Evolutionary conservation across 768 basidiomycete genomes (phyloP).

Genomic region (Macrolepiota albuminosa): DNA sequence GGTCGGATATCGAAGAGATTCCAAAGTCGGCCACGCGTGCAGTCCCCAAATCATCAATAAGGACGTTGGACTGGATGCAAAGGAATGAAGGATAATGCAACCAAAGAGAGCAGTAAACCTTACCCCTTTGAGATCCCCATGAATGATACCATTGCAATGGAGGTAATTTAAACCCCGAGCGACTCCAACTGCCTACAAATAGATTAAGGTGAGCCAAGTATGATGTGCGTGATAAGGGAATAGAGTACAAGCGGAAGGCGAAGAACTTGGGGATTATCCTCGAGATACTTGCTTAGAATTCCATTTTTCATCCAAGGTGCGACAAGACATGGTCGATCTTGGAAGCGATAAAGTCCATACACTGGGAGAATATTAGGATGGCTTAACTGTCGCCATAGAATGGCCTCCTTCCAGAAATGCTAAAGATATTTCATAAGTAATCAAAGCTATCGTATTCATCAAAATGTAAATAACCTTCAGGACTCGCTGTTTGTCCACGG

Average conservation of each 20-base stretch:
- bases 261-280: background rate
- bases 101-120: background rate
- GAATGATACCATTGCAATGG: background rate
- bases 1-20: too few species aligned
- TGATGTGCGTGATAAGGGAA: background rate
- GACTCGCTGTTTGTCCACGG: background rate
- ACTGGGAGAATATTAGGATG: slow-evolving; percentile 27
- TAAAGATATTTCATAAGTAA: background rate
- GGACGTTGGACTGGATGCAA: background rate
- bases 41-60: background rate
- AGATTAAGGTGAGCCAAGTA: background rate
- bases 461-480: background rate
- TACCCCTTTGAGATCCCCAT: background rate
- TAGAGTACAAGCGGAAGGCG: background rate
- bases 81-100: background rate
- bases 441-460: background rate
- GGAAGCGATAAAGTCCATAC: slow-evolving; percentile 23
- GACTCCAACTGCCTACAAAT: background rate
- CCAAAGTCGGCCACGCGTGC: too few species aligned
- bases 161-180: background rate
- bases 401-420: slow-evolving; percentile 8
- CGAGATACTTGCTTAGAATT: slow-evolving; percentile 15
- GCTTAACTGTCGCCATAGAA: slow-evolving; percentile 10
- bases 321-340: slow-evolving; percentile 25
- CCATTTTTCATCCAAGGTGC: slow-evolving; percentile 35